Base-by-base conservation (phyloP, 2,329 filamentous ascomycete genomes). In the Neophaeococcomyces mojaviensis region DNA sequence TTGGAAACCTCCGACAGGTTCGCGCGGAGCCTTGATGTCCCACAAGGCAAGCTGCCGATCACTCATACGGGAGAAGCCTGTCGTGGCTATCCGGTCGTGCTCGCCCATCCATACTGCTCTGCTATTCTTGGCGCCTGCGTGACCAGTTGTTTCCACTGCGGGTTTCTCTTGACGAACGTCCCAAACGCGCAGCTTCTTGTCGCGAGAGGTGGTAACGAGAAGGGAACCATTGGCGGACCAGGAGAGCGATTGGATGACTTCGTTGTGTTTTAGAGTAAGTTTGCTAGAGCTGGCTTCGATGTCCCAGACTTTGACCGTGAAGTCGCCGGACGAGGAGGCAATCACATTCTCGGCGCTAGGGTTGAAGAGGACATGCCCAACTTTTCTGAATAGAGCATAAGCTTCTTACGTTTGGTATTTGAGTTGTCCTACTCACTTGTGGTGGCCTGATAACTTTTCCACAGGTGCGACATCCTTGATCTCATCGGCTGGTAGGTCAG, bases 101-200 rank as follows among this genome's bases (percentile, higher is more conserved):
- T 97, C 92, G 62, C 90, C 92, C 77, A 98, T 78, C 92, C 92
- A 98, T 12, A 95, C 89, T 24, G 85, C 84, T 63, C 92, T 84
- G 69, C 90, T 96, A 74, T 94, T 97, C 78, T 98, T 98, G 56
- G 92, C 92, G 47, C 92, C 92, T 24, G 82, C 77, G 65, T 98
- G 92, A 51, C 92, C 92, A 4, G 81, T 71, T 12, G 83, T 81
- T 64, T 96, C 89, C 61, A 94, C 85, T 4, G 84, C 85, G 12
- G 89, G 79, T 67, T 79, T 84, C 69, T 97, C 85, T 72, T 96
- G 89, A 62, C 92, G 84, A 49, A 90, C 88, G 74, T 98, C 92
- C 92, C 92, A 98, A 53, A 97, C 82, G 50, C 92, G 84, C 54
- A 98, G 77, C 73, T 95, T 96, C 82, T 98, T 98, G 78, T 98